Evolutionary conservation across 768 basidiomycete species (phyloP).

Genomic region (Kwoniella dejecticola): DNA sequence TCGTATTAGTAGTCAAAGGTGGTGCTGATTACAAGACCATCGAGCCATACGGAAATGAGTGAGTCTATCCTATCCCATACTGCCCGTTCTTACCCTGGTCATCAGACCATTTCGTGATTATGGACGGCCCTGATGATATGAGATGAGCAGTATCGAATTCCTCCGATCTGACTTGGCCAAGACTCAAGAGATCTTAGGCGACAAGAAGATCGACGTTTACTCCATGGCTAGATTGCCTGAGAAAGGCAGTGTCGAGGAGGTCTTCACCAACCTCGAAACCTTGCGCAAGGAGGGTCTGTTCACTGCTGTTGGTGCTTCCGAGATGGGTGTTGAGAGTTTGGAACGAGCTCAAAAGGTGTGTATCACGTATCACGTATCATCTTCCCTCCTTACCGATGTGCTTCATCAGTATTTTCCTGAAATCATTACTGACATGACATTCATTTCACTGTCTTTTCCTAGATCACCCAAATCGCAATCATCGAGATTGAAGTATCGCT

Average conservation of each 20-base stretch:
- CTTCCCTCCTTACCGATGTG: too few species aligned
- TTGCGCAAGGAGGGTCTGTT: constrained; percentile 64
- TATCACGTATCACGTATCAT: constrained; percentile 4
- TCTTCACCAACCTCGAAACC: constrained; percentile 57
- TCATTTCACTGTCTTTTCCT: background rate
- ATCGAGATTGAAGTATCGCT: constrained; percentile 72
- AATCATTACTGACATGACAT: background rate
- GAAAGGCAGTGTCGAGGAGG: constrained; percentile 60
- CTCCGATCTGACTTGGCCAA: constrained; percentile 61
- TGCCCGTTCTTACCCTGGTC: too few species aligned
- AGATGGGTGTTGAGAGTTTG: constrained; percentile 58
- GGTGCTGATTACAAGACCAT: constrained; percentile 27
- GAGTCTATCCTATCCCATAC: background rate
- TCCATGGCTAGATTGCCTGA: constrained; percentile 53
- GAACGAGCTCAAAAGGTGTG: constrained; percentile 57
- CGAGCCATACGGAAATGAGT: constrained; percentile 22
- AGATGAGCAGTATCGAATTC: constrained; percentile 57
- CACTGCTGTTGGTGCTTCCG: constrained; percentile 43
- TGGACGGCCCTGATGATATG: too few species aligned
- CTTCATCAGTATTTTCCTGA: too few species aligned
- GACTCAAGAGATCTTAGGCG: constrained; percentile 60
- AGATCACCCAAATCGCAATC: constrained; percentile 64
- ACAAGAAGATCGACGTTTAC: constrained; percentile 67
- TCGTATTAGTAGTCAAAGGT: constrained; percentile 62
- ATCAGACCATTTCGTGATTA: too few species aligned